phyloP scores from a whole-genome alignment of 192 early-diverging fungal genomes.

The Coemansia sp. region DNA sequence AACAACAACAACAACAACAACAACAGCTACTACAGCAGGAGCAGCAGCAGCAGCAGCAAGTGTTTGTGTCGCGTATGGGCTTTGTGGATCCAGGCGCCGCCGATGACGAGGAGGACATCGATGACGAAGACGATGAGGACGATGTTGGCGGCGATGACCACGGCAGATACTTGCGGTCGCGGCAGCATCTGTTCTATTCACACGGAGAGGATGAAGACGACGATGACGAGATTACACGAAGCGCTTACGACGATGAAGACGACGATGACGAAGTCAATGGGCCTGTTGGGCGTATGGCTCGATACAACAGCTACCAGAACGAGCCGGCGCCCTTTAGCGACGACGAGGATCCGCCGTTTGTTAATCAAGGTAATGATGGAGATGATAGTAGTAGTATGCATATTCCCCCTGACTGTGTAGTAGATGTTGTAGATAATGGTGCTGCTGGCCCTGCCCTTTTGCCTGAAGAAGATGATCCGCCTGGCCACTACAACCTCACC shows the following conservation, averaged over 20 bases:
- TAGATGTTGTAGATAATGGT: background rate
- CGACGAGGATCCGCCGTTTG: background rate
- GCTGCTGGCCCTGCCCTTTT: background rate
- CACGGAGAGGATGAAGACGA: conserved; percentile 36
- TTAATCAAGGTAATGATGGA: background rate
- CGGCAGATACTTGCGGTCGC: background rate
- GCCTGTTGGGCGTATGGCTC: conserved; percentile 44
- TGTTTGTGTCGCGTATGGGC: conserved; percentile 55
- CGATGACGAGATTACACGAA: conserved; percentile 19
- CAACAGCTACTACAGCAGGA: conserved; percentile 15
- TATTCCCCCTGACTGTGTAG: conserved; percentile 8
- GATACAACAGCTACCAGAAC: conserved; percentile 54
- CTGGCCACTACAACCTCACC: background rate
- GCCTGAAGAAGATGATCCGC: background rate
- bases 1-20: conserved; percentile 32
- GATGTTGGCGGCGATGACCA: conserved; percentile 18
- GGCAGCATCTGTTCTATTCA: conserved; percentile 19
- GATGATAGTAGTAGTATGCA: conserved; percentile 10
- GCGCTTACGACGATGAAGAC: conserved; percentile 12
- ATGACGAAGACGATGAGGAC: conserved; percentile 44
- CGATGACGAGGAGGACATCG: conserved; percentile 31
- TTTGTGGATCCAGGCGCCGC: conserved; percentile 32
- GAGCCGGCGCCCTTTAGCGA: conserved; percentile 16
- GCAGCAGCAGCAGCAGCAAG: conserved; percentile 8
- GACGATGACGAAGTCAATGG: conserved; percentile 33